A percentile compares a stretch with the other conserved stretches of the same genome.
Conservation (phyloP, 805 yeast genomes). For the Metschnikowia gelsemii region DNA sequence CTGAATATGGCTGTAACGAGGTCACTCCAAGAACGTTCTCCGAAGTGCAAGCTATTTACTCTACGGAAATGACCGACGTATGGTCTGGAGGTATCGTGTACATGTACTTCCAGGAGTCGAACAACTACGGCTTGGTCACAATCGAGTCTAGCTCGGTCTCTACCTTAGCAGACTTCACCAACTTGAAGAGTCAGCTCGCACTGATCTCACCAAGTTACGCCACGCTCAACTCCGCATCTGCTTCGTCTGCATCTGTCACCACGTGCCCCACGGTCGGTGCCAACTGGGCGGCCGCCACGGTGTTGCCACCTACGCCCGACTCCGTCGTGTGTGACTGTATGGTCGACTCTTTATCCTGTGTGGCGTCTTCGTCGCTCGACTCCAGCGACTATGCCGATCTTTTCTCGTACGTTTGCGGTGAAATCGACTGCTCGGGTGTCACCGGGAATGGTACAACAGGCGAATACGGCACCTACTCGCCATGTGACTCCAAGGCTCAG, state of each 20-base stretch:
- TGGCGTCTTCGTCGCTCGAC: constrained; percentile 29
- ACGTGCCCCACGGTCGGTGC: constrained; percentile 36
- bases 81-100: constrained; percentile 92
- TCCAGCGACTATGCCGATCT: constrained; percentile 35
- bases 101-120: constrained; percentile 77
- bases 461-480: constrained; percentile 43
- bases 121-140: constrained; percentile 72
- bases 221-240: constrained; percentile 23
- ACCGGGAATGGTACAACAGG: constrained; percentile 39
- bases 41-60: constrained; percentile 66
- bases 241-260: constrained; percentile 29
- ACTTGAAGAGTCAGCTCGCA: constrained; percentile 46
- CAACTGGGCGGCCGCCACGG: constrained; percentile 39
- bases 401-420: constrained; percentile 34
- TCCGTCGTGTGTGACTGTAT: constrained; percentile 37
- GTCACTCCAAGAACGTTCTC: constrained; percentile 69
- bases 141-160: constrained; percentile 42
- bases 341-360: constrained; percentile 35
- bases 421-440: constrained; percentile 39
- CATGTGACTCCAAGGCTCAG: constrained; percentile 36
- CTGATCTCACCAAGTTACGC: constrained; percentile 49
- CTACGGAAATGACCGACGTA: constrained; percentile 70
- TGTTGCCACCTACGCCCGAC: constrained; percentile 47
- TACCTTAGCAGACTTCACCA: constrained; percentile 62
- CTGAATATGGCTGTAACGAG: constrained; percentile 79